phyloP scores from a whole-genome alignment of 805 yeast species.

The Naumovozyma castellii region DNA sequence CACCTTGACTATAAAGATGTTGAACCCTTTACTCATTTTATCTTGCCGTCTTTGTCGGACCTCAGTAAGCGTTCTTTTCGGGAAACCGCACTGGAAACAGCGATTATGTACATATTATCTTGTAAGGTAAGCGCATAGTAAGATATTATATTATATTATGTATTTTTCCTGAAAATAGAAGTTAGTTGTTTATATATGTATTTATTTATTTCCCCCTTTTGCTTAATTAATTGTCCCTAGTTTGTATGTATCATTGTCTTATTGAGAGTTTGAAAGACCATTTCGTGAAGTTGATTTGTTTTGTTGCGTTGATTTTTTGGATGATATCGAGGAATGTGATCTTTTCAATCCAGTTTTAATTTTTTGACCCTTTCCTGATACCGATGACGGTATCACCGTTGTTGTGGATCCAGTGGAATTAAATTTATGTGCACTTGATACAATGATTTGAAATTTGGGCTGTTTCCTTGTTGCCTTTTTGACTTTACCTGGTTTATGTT shows the following conservation, averaged over 20 bases:
- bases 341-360: constrained; percentile 14
- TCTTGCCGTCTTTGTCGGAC: no score
- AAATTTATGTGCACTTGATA: constrained; percentile 28
- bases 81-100: no score
- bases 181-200: no score
- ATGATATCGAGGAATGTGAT: constrained; percentile 18
- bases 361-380: neutral
- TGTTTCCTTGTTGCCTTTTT: constrained; percentile 20
- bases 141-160: neutral
- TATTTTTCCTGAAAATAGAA: neutral
- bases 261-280: constrained; percentile 5
- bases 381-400: constrained; percentile 6
- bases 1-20: no score
- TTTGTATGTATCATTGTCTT: neutral
- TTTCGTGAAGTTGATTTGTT: neutral
- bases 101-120: no score
- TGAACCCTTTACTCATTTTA: no score
- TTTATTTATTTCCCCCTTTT: neutral
- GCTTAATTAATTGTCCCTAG: neutral
- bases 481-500: constrained; percentile 6
- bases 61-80: no score
- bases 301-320: neutral
- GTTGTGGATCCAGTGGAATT: constrained; percentile 11
- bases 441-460: constrained; percentile 30
- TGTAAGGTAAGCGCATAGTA: no score